Evolutionary conservation across 495 filamentous ascomycete genomes (phyloP).

Genomic region (Tetracladium setigerum): DNA sequence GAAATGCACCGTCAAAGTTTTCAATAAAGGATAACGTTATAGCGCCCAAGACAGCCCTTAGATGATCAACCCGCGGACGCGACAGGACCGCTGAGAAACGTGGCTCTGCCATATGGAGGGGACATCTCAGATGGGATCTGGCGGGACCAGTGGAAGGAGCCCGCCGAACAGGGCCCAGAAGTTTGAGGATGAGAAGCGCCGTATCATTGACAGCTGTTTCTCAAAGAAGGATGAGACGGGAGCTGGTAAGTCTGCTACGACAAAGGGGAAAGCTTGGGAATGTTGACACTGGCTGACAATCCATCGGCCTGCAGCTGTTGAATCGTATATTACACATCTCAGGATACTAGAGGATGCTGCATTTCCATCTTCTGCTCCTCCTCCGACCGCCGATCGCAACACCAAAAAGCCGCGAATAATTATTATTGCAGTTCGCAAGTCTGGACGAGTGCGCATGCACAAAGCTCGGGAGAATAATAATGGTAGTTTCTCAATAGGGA

Average conservation of each 20-base stretch:
- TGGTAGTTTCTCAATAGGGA: conserved; percentile 92
- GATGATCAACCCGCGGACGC: conserved; percentile 8
- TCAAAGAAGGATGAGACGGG: conserved; percentile 79
- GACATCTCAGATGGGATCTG: conserved; percentile 21
- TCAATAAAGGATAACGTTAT: too few species aligned
- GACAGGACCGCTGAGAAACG: conserved; percentile 10
- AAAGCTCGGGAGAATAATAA: conserved; percentile 94
- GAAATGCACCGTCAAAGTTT: too few species aligned
- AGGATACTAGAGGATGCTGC: conserved; percentile 76
- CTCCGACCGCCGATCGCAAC: conserved; percentile 56
- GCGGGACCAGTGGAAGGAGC: conserved; percentile 19
- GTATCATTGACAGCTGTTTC: conserved; percentile 91
- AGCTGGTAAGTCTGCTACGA: conserved; percentile 47
- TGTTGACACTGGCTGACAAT: conserved; percentile 12
- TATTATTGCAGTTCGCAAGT: conserved; percentile 84
- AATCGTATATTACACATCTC: conserved; percentile 98
- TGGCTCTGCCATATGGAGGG: conserved; percentile 25
- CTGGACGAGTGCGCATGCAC: conserved; percentile 88
- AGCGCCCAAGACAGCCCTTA: background rate
- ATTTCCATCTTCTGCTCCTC: conserved; percentile 79
- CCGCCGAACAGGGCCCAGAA: conserved; percentile 66
- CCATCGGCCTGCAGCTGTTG: conserved; percentile 49
- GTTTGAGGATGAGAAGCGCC: conserved; percentile 92
- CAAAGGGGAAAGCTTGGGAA: conserved; percentile 2
- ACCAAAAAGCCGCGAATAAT: conserved; percentile 87